Conservation (phyloP, 768 basidiomycete species). For the Pleurotus eryngii region DNA sequence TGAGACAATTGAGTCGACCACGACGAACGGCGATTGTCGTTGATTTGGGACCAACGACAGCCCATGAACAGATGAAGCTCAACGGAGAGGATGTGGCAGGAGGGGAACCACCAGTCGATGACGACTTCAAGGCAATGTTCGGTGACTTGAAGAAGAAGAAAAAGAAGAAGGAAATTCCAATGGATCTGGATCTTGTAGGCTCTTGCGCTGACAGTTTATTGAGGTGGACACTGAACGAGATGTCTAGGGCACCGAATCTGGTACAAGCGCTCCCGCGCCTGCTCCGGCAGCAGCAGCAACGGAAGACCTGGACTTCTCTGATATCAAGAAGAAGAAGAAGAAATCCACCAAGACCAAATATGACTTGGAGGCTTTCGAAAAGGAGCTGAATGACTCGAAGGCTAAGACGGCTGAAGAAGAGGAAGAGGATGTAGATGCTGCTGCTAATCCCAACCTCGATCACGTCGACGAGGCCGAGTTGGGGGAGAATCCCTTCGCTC, state of each 20-base stretch:
- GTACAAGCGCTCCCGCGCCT: constrained; percentile 56
- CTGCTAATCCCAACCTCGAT: constrained; percentile 55
- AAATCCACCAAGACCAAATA: constrained; percentile 85
- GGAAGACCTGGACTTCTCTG: constrained; percentile 91
- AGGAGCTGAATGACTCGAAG: constrained; percentile 76
- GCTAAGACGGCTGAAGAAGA: constrained; percentile 44
- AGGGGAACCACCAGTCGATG: constrained; percentile 43
- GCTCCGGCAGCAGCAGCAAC: constrained; percentile 44
- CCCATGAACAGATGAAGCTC: constrained; percentile 72
- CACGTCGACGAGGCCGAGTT: constrained; percentile 80
- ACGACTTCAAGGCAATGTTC: constrained; percentile 82
- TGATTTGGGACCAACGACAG: constrained; percentile 73
- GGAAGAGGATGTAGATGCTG: constrained; percentile 56
- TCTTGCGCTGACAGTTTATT: constrained; percentile 10
- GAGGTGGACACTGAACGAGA: constrained; percentile 5
- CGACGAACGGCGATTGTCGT: constrained; percentile 67
- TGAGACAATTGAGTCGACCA: constrained; percentile 65
- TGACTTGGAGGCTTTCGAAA: constrained; percentile 93
- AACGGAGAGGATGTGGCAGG: constrained; percentile 32
- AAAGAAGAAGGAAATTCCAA: constrained; percentile 88
- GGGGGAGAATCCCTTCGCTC: constrained; percentile 85
- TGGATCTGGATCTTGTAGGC: constrained; percentile 77
- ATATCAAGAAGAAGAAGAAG: constrained; percentile 94
- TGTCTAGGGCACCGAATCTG: constrained; percentile 53
- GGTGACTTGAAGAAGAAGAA: constrained; percentile 90